A percentile compares a stretch with the other conserved stretches of the same genome.
phyloP scores from a whole-genome alignment of 1,284 basidiomycete species.

The Ustilago esculenta region DNA sequence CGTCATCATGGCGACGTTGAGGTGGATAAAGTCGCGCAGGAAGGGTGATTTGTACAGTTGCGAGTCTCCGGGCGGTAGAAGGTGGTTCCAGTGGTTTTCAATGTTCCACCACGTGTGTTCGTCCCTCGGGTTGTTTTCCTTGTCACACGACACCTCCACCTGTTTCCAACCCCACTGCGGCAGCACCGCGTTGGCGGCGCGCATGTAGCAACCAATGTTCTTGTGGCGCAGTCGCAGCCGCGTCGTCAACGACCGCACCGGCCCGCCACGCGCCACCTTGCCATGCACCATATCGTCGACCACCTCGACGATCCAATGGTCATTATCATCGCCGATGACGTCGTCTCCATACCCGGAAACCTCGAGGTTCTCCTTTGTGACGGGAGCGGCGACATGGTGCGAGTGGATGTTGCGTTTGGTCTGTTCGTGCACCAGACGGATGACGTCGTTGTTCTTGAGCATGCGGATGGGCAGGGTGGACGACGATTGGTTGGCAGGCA shows the following conservation, averaged over 20 bases:
- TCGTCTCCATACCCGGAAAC: constrained; percentile 91
- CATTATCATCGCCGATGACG: constrained; percentile 85
- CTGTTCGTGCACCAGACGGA: constrained; percentile 82
- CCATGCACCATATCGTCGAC: constrained; percentile 78
- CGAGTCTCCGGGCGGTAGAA: constrained; percentile 82
- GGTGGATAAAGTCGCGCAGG: constrained; percentile 95
- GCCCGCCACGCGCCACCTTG: constrained; percentile 73
- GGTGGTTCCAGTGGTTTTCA: constrained; percentile 93
- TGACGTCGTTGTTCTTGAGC: constrained; percentile 79
- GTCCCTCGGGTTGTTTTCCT: constrained; percentile 84
- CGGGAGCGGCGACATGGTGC: constrained; percentile 84
- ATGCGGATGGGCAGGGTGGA: constrained; percentile 69
- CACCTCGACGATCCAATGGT: constrained; percentile 92
- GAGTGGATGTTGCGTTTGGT: constrained; percentile 94
- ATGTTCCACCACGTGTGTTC: constrained; percentile 97
- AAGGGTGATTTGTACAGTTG: constrained; percentile 91
- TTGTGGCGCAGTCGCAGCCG: constrained; percentile 84
- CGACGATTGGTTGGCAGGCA: constrained; percentile 49
- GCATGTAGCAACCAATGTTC: constrained; percentile 75
- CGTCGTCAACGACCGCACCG: constrained; percentile 89
- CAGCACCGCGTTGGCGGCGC: constrained; percentile 85
- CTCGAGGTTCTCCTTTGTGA: constrained; percentile 90
- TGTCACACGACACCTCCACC: constrained; percentile 92
- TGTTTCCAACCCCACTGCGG: constrained; percentile 99
- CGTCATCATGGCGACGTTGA: constrained; percentile 99